Base-by-base conservation (phyloP, 768 basidiomycete species). In the Leucosporidium scottii region DNA sequence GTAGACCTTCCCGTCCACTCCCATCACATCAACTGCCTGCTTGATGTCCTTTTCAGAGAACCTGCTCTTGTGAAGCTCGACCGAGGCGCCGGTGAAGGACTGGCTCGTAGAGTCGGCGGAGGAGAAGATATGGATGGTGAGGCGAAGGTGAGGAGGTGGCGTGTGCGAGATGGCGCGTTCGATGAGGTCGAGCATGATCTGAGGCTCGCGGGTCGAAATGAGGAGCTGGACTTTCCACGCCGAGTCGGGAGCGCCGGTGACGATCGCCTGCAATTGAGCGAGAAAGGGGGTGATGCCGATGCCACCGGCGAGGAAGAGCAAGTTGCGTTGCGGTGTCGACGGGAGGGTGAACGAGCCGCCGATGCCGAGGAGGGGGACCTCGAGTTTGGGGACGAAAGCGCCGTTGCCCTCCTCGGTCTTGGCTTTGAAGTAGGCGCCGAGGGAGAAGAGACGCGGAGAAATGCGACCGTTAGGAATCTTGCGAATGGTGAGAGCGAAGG, bases 211-310 rank as follows among this genome's bases (percentile, higher is more conserved):
- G 15, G 59, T 59, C 44, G 25, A 27, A 17, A 47, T 25, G 27
- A 59, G 15, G 25, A 59, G 17, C 39, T 59, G 25, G 4, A 48
- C 39, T 2, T 48, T 28, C 59, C 59, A 59, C 21, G 34, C 55
- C n/a, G 39, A 23, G 13, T 28, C 25, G 15, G 39, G 5, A n/a
- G n/a, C n/a, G 5, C 23, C 2, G 13, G 39, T 15, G 39, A 44
- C 59, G 13, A 59, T 47, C 15, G 39, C n/a, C 5, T 30, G 39
- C 4, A 44, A 17, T 23, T 47, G 47, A 23, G 57, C 34, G 28
- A 69, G 50, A 28, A 69, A 59, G 27, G 67, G 67, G 13, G 67
- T 69, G 47, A 69, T 56, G n/a, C 67, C 67, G 31, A 69, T 59
- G 18, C 67, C 67, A 1, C 62, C 50, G 28, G 67, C 67, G 28